Evolutionary conservation across 495 filamentous ascomycete genomes (phyloP).

Genomic region (Penicillium parvum): DNA sequence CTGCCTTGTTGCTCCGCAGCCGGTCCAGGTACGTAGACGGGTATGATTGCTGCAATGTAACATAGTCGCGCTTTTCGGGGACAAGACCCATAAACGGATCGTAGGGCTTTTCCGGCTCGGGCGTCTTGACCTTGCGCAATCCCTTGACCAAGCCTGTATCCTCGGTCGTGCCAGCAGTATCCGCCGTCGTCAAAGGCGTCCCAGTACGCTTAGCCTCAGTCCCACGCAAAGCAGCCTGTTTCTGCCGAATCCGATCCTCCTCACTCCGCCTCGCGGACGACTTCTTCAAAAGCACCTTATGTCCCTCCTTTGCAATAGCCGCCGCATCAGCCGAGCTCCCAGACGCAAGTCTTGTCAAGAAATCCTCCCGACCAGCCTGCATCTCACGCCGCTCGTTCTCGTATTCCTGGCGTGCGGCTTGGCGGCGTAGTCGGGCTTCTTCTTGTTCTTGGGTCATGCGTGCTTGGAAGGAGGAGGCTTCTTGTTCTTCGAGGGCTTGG

Average conservation of each 20-base stretch:
- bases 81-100: conserved; percentile 79
- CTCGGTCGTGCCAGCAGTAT: conserved; percentile 17
- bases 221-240: conserved; percentile 38
- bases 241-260: conserved; percentile 45
- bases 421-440: conserved; percentile 49
- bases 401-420: conserved; percentile 53
- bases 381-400: conserved; percentile 62
- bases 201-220: conserved; percentile 31
- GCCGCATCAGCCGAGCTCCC: conserved; percentile 46
- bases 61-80: conserved; percentile 63
- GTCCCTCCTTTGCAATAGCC: conserved; percentile 48
- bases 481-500: conserved; percentile 47
- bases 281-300: conserved; percentile 68
- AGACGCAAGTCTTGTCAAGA: conserved; percentile 48
- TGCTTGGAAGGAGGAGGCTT: conserved; percentile 51
- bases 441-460: conserved; percentile 70
- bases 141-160: conserved; percentile 61
- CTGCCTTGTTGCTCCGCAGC: conserved; percentile 52
- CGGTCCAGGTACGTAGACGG: conserved; percentile 59
- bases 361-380: conserved; percentile 56
- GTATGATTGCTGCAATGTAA: conserved; percentile 62
- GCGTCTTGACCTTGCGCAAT: conserved; percentile 59
- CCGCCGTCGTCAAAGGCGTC: conserved; percentile 20
- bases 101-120: conserved; percentile 69
- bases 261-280: conserved; percentile 49